Conservation (phyloP, 164 flowering plant genomes). For the Aristolochia contorta region DNA sequence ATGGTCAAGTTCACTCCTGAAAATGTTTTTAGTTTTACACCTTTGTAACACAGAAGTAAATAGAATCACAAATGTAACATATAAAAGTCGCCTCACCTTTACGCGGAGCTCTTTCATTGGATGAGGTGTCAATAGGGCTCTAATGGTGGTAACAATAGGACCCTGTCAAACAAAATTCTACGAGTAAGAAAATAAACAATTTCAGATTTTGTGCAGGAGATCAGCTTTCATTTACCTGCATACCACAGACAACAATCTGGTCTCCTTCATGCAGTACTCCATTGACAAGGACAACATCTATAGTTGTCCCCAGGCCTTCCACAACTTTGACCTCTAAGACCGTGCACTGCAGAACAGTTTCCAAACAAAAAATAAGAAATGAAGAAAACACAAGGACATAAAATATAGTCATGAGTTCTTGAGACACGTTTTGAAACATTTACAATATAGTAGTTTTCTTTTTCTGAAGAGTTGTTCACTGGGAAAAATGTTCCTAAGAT, state of each 20-base stretch:
- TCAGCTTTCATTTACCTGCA: neutral
- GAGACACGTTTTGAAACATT: no score
- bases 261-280: constrained; percentile 97
- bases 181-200: neutral
- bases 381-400: neutral
- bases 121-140: constrained; percentile 93
- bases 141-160: constrained; percentile 80
- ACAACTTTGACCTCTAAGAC: constrained; percentile 97
- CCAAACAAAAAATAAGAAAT: neutral
- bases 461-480: neutral
- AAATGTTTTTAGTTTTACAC: no score
- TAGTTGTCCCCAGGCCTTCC: constrained; percentile 97
- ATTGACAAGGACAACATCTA: constrained; percentile 94
- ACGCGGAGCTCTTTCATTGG: constrained; percentile 98
- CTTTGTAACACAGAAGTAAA: neutral
- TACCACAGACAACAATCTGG: constrained; percentile 94
- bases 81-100: constrained; percentile 41
- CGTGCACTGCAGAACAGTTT: constrained; percentile 62
- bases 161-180: constrained; percentile 41
- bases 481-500: neutral
- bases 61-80: neutral
- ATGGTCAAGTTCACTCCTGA: no score
- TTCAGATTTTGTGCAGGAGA: neutral
- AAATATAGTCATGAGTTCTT: neutral
- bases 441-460: no score